Evolutionary conservation across 2,329 filamentous ascomycete genomes (phyloP), one percentile per base, ranked within the genome.

Genomic region (Exutisphaerella laricina): DNA sequence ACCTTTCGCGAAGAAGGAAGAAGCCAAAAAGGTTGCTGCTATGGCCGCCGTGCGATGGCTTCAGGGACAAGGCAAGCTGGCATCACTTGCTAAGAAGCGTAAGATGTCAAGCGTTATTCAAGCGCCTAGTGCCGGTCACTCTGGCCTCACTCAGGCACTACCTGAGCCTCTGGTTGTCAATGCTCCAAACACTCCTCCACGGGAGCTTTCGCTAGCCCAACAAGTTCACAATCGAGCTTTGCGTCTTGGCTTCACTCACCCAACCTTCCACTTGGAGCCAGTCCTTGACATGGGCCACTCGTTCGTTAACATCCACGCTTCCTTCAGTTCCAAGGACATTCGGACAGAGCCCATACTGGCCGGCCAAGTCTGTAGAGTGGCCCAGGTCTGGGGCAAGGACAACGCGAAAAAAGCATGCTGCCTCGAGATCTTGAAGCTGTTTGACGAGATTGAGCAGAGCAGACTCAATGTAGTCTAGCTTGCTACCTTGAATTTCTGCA

Each of bases 341-440:
- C 14, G 36, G 0, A 37, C 39, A 4, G 54, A 59, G 34, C 54
- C 60, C 1, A 50, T 53, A 6, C 54, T 67, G 3, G 50, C 54
- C 3, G 62, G 63, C 0, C 59, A 63, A 3, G 53, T 75, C 13
- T 72, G 69, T 17, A 57, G 66, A 41, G 66, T 71, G 2, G 46
- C 58, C 0, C 60, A 67, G 41, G 58, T 75, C 0, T 69, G 59
- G 47, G 73, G 73, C 2, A 70, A 68, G 62, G 73, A 72, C 58
- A 69, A 62, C 35, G 71, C 71, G 0, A 73, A 69, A 55, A 69
- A 75, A 45, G 65, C 66, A 47, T 68, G 70, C 56, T 72, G 72
- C n/a, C 56, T 61, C 43, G 41, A 58, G 23, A 64, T 72, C 7
- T 42, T 70, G 21, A 51, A 40, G 18, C 61, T 71, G 32, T 50